Percentiles rank a stretch among this genome's conserved stretches.
Evolutionary conservation across 257 asterid species (phyloP).

Genomic region (Solanum gandarillasii): DNA sequence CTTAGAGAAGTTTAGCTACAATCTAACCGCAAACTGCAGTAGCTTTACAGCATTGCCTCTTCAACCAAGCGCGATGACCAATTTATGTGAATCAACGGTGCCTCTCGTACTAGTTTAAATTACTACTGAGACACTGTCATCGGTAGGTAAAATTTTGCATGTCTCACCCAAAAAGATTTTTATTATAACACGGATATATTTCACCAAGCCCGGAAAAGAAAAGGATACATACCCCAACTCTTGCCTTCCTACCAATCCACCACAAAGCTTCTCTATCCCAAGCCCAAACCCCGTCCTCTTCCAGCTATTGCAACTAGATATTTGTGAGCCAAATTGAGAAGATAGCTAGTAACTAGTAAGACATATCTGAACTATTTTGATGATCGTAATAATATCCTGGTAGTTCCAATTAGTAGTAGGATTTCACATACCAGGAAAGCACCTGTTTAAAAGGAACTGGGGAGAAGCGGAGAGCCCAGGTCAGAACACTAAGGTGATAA

Average conservation of each 20-base stretch:
- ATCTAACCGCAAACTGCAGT: not conserved
- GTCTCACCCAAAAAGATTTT: not conserved
- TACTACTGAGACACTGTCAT: not conserved
- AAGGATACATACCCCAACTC: not conserved
- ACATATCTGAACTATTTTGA: not conserved
- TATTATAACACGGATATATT: not conserved
- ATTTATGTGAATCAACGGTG: not conserved
- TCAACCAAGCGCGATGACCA: not conserved
- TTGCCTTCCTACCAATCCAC: not conserved
- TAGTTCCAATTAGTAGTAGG: not conserved
- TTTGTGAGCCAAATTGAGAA: not conserved
- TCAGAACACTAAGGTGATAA: not conserved
- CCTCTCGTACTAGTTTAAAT: not conserved
- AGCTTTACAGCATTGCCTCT: not conserved
- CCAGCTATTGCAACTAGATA: not conserved
- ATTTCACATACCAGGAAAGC: not conserved
- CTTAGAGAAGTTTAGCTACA: not conserved
- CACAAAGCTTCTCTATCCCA: not conserved
- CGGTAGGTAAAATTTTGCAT: not conserved
- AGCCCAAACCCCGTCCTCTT: not conserved
- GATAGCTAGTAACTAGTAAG: not conserved
- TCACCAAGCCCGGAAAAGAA: not conserved
- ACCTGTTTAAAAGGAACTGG: not conserved
- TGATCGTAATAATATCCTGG: not conserved
- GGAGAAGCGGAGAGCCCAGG: not conserved